phyloP scores from a whole-genome alignment of 495 filamentous ascomycete genomes.

The Trichoderma gamsii region DNA sequence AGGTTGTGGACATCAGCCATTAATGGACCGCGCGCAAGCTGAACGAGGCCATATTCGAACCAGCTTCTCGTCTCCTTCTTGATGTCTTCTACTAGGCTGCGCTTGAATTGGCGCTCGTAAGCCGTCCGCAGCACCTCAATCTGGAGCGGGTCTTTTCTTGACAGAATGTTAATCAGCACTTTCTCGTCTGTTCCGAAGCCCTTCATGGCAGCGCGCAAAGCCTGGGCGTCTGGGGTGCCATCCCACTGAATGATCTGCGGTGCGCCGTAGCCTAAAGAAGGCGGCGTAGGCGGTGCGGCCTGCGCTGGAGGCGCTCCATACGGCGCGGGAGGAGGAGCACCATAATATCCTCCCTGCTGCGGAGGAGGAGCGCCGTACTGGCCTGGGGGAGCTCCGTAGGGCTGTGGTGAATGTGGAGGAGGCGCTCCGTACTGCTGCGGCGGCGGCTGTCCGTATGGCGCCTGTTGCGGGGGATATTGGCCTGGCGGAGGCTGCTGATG shows the following conservation, averaged over 20 bases:
- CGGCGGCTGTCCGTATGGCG: conserved; percentile 20
- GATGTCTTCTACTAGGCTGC: conserved; percentile 67
- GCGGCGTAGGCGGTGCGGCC: conserved; percentile 36
- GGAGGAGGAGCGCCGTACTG: conserved; percentile 37
- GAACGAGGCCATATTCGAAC: conserved; percentile 62
- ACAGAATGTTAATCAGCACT: conserved; percentile 58
- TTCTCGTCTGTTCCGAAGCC: conserved; percentile 85
- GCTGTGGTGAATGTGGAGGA: conserved; percentile 25
- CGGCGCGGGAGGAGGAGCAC: conserved; percentile 36
- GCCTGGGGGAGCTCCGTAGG: conserved; percentile 33
- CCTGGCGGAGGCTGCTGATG: conserved; percentile 36
- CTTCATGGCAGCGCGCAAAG: conserved; percentile 77
- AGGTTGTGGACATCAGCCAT: conserved; percentile 60
- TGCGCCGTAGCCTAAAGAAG: conserved; percentile 57
- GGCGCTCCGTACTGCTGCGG: conserved; percentile 32
- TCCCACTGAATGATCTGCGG: conserved; percentile 59
- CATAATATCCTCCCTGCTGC: conserved; percentile 26
- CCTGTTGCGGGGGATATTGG: conserved; percentile 31
- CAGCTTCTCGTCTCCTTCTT: conserved; percentile 68
- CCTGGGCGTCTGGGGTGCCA: conserved; percentile 57
- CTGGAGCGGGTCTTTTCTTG: conserved; percentile 64
- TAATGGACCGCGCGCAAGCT: conserved; percentile 71
- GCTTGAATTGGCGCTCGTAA: conserved; percentile 55
- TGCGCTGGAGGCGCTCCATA: conserved; percentile 31
- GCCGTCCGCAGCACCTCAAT: conserved; percentile 60